A percentile compares a stretch with the other conserved stretches of the same genome.
Evolutionary conservation across 495 filamentous ascomycete species (phyloP).

Genomic region (Trichocladium uniseriatum): DNA sequence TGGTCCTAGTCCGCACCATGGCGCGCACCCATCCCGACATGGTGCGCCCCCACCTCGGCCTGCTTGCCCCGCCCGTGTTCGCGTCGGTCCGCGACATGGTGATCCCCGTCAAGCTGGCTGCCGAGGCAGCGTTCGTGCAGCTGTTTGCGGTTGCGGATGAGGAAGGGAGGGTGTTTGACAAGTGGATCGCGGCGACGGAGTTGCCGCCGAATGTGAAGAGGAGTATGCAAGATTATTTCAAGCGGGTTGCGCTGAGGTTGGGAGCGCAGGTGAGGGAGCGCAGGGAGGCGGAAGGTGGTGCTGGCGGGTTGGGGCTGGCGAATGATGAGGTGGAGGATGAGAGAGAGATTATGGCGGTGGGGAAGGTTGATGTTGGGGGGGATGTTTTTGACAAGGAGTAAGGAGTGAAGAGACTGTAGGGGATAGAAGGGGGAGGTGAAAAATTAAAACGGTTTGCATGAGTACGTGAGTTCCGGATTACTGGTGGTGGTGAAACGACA

Average conservation of each 20-base stretch:
- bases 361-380: conserved; percentile 75
- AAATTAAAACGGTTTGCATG: too few relatives aligned
- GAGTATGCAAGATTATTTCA: conserved; percentile 96
- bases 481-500: too few relatives aligned
- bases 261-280: conserved; percentile 77
- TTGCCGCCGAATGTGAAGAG: conserved; percentile 64
- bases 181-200: conserved; percentile 56
- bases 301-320: conserved; percentile 71
- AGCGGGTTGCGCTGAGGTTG: conserved; percentile 74
- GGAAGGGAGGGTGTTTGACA: conserved; percentile 81
- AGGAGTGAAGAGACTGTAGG: conserved; percentile 20
- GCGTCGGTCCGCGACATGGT: conserved; percentile 81
- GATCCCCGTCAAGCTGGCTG: conserved; percentile 93
- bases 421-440: too few relatives aligned
- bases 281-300: conserved; percentile 80
- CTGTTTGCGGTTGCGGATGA: conserved; percentile 86
- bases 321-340: conserved; percentile 91
- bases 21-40: conserved; percentile 66
- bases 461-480: too few relatives aligned
- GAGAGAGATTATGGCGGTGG: conserved; percentile 91
- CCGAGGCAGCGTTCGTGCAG: conserved; percentile 89
- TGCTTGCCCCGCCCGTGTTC: conserved; percentile 77
- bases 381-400: conserved; percentile 42
- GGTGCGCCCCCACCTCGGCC: conserved; percentile 64
- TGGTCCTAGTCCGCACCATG: conserved; percentile 85